Evolutionary conservation across 208 protist species (phyloP), one percentile per base, ranked within the genome.

Genomic region (Trypanosoma theileri): DNA sequence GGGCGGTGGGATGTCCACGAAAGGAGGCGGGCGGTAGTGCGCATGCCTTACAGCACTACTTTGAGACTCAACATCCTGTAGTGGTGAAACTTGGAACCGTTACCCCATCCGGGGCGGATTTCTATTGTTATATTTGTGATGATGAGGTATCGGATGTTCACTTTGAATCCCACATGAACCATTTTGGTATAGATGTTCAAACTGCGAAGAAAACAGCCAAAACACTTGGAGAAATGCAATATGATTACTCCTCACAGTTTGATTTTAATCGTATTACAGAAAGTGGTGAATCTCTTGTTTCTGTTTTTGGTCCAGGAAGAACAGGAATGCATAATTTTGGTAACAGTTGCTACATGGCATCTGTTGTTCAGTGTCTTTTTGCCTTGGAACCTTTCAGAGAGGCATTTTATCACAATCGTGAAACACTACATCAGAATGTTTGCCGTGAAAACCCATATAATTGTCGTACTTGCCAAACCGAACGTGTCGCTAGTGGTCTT

Each of bases 321-420:
- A 97, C 92, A 3, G 93, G 93, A 21, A 95, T 99, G 53, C 60
- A 80, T 44, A 99, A 99, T 84, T 87, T 99, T 48, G 98, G 98
- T 50, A 99, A 99, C 76, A 98, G 81, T 54, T 99, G 98, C 83
- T 99, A 99, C 81, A 88, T 99, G 60, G 81, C 91, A n/a, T 97
- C 94, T 14, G 88, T 98, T 0, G 45, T 99, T 75, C 98, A 99
- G 85, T 86, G 91, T 54, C 76, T 99, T 35, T 87, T 98, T 41
- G 71, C 85, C 3, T 40, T 98, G 17, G 28, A 73, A 4, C 67
- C 82, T 0, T 97, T 99, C 65, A 78, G 75, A 54, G 66, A 75
- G n/a, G 71, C 78, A 50, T 98, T 95, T 73, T 91, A 86, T 59
- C 54, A 70, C 0, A 67, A 71, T 68, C 50, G 55, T 45, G 69